Evolutionary conservation across 1,284 basidiomycete genomes (phyloP).

Genomic region (Leccinum subrobustum): DNA sequence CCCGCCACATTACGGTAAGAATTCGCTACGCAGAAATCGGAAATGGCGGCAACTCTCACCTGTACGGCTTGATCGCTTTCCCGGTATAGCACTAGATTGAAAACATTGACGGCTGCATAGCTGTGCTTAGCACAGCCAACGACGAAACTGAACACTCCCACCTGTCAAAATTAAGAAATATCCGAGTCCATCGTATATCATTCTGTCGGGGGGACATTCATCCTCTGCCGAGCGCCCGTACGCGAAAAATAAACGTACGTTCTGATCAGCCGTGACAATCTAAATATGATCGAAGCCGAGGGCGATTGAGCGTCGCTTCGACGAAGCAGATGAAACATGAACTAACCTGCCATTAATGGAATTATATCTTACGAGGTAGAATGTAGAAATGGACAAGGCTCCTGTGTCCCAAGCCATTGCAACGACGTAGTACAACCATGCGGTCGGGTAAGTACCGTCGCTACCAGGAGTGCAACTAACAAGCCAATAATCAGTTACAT

Average conservation of each 20-base stretch:
- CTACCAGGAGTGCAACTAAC: slow-evolving; percentile 39
- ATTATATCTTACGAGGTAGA: slow-evolving; percentile 33
- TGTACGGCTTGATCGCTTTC: slow-evolving; percentile 23
- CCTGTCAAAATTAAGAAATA: slow-evolving; percentile 35
- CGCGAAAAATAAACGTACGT: slow-evolving; percentile 23
- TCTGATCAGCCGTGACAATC: slow-evolving; percentile 29
- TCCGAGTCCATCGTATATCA: slow-evolving; percentile 37
- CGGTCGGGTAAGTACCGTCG: slow-evolving; percentile 20
- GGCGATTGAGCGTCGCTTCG: slow-evolving; percentile 8
- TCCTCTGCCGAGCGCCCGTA: neutral
- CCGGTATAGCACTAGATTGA: slow-evolving; percentile 32
- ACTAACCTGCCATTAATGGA: slow-evolving; percentile 29
- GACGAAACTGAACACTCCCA: slow-evolving; percentile 5
- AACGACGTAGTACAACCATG: slow-evolving; percentile 44
- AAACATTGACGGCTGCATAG: slow-evolving; percentile 22
- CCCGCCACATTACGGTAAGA: slow-evolving; percentile 7
- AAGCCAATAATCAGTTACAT: neutral
- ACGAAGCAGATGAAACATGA: neutral
- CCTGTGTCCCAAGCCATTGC: slow-evolving; percentile 41
- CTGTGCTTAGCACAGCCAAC: slow-evolving; percentile 6
- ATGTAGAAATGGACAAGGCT: slow-evolving; percentile 36
- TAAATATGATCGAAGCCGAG: slow-evolving; percentile 7
- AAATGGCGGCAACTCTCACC: slow-evolving; percentile 15
- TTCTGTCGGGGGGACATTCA: slow-evolving; percentile 18
- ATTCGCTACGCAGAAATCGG: slow-evolving; percentile 5